These are phyloP conservation scores for Amanita rimosa DNA, from an alignment of 768 basidiomycete species.

Conservation along the genomic window DNA sequence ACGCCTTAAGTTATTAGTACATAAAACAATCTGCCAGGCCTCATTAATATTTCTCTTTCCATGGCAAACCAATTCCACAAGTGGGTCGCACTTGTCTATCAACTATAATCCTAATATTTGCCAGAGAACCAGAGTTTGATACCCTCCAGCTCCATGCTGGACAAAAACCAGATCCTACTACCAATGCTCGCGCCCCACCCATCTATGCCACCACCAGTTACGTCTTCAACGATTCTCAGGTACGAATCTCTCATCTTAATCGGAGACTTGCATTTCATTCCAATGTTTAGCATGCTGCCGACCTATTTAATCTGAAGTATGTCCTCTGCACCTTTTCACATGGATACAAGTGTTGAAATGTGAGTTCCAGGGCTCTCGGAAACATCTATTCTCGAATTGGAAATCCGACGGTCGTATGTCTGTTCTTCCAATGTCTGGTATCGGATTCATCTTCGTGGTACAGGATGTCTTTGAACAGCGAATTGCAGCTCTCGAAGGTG, in stretches of 20 bases:
- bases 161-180: conserved; percentile 48
- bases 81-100: conserved; percentile 11
- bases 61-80: conserved; percentile 28
- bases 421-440: background rate
- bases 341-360: background rate
- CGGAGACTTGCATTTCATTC: background rate
- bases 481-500: conserved; percentile 73
- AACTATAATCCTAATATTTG: background rate
- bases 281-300: conserved; percentile 47
- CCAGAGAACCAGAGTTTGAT: conserved; percentile 60
- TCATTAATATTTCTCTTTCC: background rate
- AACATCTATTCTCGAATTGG: conserved; percentile 60
- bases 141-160: conserved; percentile 76
- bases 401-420: conserved; percentile 52
- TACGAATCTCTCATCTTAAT: conserved; percentile 16
- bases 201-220: conserved; percentile 70
- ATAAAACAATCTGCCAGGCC: background rate
- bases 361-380: conserved; percentile 31
- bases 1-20: background rate
- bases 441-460: background rate
- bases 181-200: conserved; percentile 66
- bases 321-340: background rate
- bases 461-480: conserved; percentile 75
- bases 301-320: conserved; percentile 55
- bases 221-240: conserved; percentile 61